Conservation (phyloP, 1,139 yeast species). For the Suhomyces maxii region DNA sequence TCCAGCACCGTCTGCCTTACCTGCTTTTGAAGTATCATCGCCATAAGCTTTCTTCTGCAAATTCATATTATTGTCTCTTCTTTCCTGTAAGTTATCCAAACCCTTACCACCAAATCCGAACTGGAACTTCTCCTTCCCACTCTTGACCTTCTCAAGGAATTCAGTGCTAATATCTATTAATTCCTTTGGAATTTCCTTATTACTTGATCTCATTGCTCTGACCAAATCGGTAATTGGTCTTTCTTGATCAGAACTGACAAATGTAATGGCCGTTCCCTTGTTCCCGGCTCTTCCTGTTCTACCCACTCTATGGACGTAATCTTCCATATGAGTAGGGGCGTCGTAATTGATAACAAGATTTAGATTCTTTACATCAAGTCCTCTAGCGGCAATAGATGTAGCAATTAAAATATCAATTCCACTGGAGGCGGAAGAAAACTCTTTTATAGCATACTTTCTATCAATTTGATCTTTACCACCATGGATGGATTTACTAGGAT, state of each 20-base stretch:
- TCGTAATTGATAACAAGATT: conserved; percentile 83
- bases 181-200: conserved; percentile 46
- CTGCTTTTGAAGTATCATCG: conserved; percentile 10
- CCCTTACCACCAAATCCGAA: conserved; percentile 96
- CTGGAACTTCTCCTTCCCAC: conserved; percentile 66
- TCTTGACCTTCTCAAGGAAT: conserved; percentile 62
- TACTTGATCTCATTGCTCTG: conserved; percentile 61
- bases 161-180: conserved; percentile 53
- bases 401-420: conserved; percentile 70
- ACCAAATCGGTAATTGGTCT: conserved; percentile 71
- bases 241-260: conserved; percentile 65
- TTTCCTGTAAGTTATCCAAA: conserved; percentile 72
- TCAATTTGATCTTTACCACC: conserved; percentile 93
- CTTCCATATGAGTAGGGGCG: conserved; percentile 91
- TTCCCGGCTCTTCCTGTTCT: conserved; percentile 94
- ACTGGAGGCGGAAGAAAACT: conserved; percentile 58
- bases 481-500: conserved; percentile 69
- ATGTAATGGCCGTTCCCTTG: conserved; percentile 75
- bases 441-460: conserved; percentile 71
- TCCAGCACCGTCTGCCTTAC: neutral
- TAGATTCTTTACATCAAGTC: conserved; percentile 84
- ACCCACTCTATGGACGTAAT: conserved; percentile 95
- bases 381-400: conserved; percentile 94
- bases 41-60: conserved; percentile 46
- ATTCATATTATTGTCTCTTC: conserved; percentile 57